These are phyloP conservation scores for Naganishia kalamii DNA, from an alignment of 768 basidiomycete genomes.

Conservation along the genomic window DNA sequence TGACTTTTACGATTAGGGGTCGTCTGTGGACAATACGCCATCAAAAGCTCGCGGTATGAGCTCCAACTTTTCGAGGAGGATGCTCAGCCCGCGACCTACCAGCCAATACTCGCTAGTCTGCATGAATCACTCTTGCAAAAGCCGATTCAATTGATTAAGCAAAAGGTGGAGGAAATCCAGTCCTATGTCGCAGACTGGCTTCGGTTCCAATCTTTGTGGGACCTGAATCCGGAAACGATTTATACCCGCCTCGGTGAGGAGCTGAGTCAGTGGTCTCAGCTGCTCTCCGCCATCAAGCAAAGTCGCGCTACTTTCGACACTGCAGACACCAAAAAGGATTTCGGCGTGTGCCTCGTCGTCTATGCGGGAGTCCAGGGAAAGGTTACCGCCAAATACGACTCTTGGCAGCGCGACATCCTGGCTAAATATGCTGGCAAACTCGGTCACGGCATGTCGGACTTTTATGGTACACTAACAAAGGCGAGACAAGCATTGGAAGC, in stretches of 20 bases:
- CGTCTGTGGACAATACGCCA: slow-evolving; percentile 74
- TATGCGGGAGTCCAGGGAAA: slow-evolving; percentile 96
- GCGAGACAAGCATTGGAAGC: slow-evolving; percentile 92
- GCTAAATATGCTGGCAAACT: slow-evolving; percentile 87
- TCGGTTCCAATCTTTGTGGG: slow-evolving; percentile 98
- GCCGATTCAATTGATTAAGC: slow-evolving; percentile 79
- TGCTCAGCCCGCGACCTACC: slow-evolving; percentile 51
- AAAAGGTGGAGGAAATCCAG: slow-evolving; percentile 65
- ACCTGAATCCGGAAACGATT: slow-evolving; percentile 92
- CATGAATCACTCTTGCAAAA: slow-evolving; percentile 65
- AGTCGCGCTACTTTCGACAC: slow-evolving; percentile 94
- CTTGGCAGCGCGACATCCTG: slow-evolving; percentile 94
- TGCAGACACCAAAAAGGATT: slow-evolving; percentile 81
- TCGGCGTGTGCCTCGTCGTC: slow-evolving; percentile 89
- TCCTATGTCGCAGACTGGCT: slow-evolving; percentile 97
- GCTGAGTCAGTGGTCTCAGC: slow-evolving; percentile 86
- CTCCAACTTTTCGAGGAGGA: slow-evolving; percentile 82
- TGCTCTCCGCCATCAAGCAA: slow-evolving; percentile 94
- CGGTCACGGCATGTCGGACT: slow-evolving; percentile 93
- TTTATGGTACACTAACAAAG: slow-evolving; percentile 86
- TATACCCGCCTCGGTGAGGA: slow-evolving; percentile 87
- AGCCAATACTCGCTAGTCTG: slow-evolving; percentile 63
- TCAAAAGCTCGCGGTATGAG: slow-evolving; percentile 94
- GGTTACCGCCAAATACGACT: slow-evolving; percentile 97
- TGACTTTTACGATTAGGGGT: no score